These are phyloP conservation scores for Claviceps fusiformis DNA, from an alignment of 2,329 filamentous ascomycete genomes.

Conservation along the genomic window DNA sequence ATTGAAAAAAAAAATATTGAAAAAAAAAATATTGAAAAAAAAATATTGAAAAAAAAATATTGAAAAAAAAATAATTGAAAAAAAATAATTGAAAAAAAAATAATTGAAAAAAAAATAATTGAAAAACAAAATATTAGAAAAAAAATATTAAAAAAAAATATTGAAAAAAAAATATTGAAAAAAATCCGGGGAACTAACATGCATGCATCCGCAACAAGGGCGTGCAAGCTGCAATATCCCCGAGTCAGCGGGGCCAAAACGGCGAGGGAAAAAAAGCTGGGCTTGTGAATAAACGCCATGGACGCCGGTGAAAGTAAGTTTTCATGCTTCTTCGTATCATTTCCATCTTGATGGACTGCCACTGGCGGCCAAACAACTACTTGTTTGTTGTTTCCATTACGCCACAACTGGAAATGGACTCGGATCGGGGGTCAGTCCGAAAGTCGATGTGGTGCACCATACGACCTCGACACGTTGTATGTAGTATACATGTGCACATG, in stretches of 20 bases:
- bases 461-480: neutral
- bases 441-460: neutral
- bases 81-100: too few species aligned
- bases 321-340: neutral
- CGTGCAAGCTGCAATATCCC: neutral
- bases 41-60: too few species aligned
- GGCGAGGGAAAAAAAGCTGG: neutral
- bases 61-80: too few species aligned
- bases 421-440: neutral
- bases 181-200: neutral
- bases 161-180: neutral
- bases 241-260: neutral
- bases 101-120: neutral
- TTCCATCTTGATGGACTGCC: neutral
- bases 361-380: neutral
- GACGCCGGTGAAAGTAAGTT: neutral
- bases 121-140: too few species aligned
- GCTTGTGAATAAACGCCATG: too few species aligned
- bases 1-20: too few species aligned
- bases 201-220: constrained; percentile 1
- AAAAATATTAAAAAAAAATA: too few species aligned
- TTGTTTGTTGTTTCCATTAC: neutral
- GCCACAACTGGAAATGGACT: neutral
- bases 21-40: neutral
- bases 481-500: too few species aligned